Percentiles rank a stretch among this genome's conserved stretches.
Evolutionary conservation across 345 rosid genomes (phyloP).

Genomic region (Ailanthus altissimus): DNA sequence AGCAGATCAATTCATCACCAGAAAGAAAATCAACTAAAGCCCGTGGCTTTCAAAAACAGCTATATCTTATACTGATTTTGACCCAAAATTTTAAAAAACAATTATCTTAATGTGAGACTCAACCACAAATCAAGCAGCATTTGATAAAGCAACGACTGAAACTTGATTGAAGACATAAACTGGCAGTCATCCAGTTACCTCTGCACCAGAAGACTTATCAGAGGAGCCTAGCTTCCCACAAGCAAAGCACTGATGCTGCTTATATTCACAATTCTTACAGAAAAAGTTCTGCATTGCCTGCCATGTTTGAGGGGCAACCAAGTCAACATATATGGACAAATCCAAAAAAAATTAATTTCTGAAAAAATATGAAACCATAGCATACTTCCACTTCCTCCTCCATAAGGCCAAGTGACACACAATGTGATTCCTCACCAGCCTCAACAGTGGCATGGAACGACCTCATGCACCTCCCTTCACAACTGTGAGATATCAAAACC

Average conservation of each 20-base stretch:
- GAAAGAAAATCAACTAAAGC: background rate
- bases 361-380: slow-evolving; percentile 18
- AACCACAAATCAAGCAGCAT: background rate
- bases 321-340: slow-evolving; percentile 24
- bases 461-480: slow-evolving; percentile 93
- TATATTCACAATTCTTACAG: slow-evolving; percentile 74
- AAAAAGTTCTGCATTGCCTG: slow-evolving; percentile 62
- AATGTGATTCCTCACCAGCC: slow-evolving; percentile 59
- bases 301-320: slow-evolving; percentile 14
- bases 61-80: background rate
- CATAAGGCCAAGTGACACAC: slow-evolving; percentile 69
- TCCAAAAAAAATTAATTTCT: slow-evolving; percentile 7
- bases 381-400: slow-evolving; percentile 65
- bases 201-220: slow-evolving; percentile 59
- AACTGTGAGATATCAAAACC: slow-evolving; percentile 44
- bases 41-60: background rate
- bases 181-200: slow-evolving; percentile 44
- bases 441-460: slow-evolving; percentile 77
- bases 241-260: slow-evolving; percentile 78
- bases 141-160: background rate
- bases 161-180: background rate
- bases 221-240: slow-evolving; percentile 87
- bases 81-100: background rate
- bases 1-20: background rate
- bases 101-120: background rate